phyloP scores from a whole-genome alignment of 148 eudicot genomes.

The Silene latifolia region DNA sequence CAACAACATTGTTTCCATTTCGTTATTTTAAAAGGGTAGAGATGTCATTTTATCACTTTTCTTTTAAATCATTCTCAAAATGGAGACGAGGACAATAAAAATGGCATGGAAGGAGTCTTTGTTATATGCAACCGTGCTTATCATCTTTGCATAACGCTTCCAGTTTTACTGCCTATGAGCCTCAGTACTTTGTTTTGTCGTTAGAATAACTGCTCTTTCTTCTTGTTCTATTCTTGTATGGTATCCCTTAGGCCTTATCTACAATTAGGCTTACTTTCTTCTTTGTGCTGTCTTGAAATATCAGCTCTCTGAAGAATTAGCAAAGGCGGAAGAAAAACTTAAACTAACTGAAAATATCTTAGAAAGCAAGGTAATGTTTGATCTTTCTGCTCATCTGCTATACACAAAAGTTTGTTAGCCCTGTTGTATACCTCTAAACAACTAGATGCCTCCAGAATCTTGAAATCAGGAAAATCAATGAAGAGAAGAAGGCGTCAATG shows the following conservation, averaged over 20 bases:
- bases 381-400: not conserved
- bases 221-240: not conserved
- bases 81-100: too few relatives aligned
- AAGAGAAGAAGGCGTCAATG: conserved; percentile 86
- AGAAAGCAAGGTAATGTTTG: conserved; percentile 77
- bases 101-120: too few relatives aligned
- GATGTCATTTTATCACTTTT: too few relatives aligned
- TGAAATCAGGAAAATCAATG: conserved; percentile 77
- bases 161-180: too few relatives aligned
- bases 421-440: conserved; percentile 8
- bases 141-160: too few relatives aligned
- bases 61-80: too few relatives aligned
- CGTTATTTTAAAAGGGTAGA: too few relatives aligned
- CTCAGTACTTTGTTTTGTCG: not conserved
- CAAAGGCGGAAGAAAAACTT: conserved; percentile 73
- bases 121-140: too few relatives aligned
- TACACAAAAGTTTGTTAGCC: not conserved
- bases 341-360: conserved; percentile 69
- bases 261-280: conserved; percentile 18
- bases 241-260: conserved; percentile 7
- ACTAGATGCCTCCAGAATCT: conserved; percentile 54
- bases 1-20: too few relatives aligned
- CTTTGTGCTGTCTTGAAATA: conserved; percentile 14
- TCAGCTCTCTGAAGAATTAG: conserved; percentile 75
- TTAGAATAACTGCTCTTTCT: not conserved